Base-by-base conservation (phyloP, 352 stramenopile species). In the Globisporangium perplexum region DNA sequence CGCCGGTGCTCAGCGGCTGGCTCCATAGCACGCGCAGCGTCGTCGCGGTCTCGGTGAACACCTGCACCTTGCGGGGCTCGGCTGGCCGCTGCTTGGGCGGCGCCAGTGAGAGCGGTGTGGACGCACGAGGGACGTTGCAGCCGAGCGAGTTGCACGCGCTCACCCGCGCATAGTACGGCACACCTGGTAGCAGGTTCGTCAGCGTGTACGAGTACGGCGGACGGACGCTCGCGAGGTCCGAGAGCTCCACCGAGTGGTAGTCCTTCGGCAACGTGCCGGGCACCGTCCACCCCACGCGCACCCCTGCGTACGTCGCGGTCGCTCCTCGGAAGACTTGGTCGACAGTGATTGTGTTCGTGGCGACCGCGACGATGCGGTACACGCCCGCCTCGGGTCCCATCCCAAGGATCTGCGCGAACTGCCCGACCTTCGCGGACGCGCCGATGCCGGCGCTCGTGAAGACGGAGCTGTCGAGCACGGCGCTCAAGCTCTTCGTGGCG, bases 71-170 rank as follows among this genome's bases (percentile, higher is more conserved):
- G 28, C 73, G 82, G 23, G 95, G 93, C 38, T 66, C 60, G 7
- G 84, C 90, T 24, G 95, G 89, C 53, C 88, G 88, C 56, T 97
- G 93, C 46, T 95, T 77, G 12, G 86, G 81, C 18, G 90, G 67
- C 12, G 90, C 78, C 5, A 91, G 72, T 18, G 68, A 69, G 24
- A 77, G 60, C n/a, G 89, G 90, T 28, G 74, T 92, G 10, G 87
- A 83, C 10, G 69, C 68, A 20, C 88, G 75, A 36, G 91, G 79
- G 6, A 71, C 64, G 54, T 94, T 93, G 60, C 89, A 98, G 3
- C 93, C 95, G 8, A 97, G 66, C 31, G 70, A 75, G 65, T 98
- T 98, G 35, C 71, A 88, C 1, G 90, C 88, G 42, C 90, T 95
- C 39, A 98, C 78, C 14, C 91, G 81, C 15, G 87, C 88, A 38